Conservation (phyloP, 257 asterid species). For the Primulina huaijiensis region DNA sequence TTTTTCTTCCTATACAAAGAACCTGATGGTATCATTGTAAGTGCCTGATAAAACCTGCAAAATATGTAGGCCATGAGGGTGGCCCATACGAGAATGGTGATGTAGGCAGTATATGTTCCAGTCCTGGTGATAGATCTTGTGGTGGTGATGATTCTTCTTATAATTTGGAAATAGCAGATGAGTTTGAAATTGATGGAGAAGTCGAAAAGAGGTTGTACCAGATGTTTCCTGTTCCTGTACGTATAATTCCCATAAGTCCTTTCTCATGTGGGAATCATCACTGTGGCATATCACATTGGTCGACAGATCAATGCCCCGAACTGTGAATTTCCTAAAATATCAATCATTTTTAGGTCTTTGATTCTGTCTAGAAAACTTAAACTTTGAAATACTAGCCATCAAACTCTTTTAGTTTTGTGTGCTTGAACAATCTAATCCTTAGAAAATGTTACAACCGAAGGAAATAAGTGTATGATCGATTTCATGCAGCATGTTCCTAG, state of each 20-base stretch:
- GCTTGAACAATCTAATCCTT: conserved; percentile 19
- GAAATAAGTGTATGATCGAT: conserved; percentile 29
- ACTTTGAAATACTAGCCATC: conserved; percentile 3
- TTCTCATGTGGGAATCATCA: conserved; percentile 15
- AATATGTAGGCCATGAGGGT: conserved; percentile 47
- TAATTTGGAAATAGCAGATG: conserved; percentile 72
- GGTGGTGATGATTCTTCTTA: conserved; percentile 58
- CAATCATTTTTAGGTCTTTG: conserved; percentile 10
- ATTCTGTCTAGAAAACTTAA: conserved; percentile 4
- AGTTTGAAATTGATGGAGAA: conserved; percentile 82
- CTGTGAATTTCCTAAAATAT: conserved; percentile 8
- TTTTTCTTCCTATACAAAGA: conserved; percentile 1
- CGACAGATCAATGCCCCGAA: conserved; percentile 14
- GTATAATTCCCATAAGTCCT: conserved; percentile 29
- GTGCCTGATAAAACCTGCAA: conserved; percentile 25
- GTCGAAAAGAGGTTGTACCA: conserved; percentile 81
- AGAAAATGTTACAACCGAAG: background rate
- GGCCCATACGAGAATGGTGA: conserved; percentile 49
- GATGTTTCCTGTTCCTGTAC: conserved; percentile 76
- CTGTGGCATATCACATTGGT: background rate
- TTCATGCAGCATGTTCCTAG: conserved; percentile 82
- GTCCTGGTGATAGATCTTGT: conserved; percentile 67
- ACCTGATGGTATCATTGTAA: conserved; percentile 17
- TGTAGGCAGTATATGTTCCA: conserved; percentile 58
- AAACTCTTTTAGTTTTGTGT: conserved; percentile 12